A percentile compares a stretch with the other conserved stretches of the same genome.
Conservation (phyloP, 192 early-diverging fungal species). For the Coemansia sp. region DNA sequence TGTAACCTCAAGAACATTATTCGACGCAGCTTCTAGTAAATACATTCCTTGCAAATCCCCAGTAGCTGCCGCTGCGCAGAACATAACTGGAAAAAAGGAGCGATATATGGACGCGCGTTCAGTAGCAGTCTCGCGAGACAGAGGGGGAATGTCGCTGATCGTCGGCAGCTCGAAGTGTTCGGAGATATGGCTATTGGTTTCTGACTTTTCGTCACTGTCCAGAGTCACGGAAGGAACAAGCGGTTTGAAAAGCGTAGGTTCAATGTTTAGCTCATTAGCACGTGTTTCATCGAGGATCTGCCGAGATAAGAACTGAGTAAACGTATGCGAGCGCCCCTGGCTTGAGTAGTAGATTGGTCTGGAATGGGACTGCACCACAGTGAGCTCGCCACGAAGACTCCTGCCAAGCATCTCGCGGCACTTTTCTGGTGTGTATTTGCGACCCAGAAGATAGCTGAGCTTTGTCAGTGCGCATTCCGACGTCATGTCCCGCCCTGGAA, state of each 20-base stretch:
- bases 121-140: constrained; percentile 39
- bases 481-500: constrained; percentile 94
- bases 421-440: constrained; percentile 61
- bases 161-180: background rate
- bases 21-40: constrained; percentile 61
- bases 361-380: constrained; percentile 54
- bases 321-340: constrained; percentile 42
- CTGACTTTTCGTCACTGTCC: background rate
- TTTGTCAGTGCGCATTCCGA: constrained; percentile 96
- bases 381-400: constrained; percentile 93
- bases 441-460: constrained; percentile 88
- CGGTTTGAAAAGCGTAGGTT: constrained; percentile 19
- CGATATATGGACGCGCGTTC: constrained; percentile 74
- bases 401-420: constrained; percentile 80
- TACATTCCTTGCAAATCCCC: constrained; percentile 82
- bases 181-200: background rate
- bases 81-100: constrained; percentile 77
- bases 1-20: constrained; percentile 61
- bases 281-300: constrained; percentile 53
- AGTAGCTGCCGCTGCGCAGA: constrained; percentile 83
- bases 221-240: background rate
- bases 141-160: constrained; percentile 7
- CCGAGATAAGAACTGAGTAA: constrained; percentile 51
- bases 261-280: constrained; percentile 40
- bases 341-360: constrained; percentile 46